These are phyloP conservation scores for Ramaria sp. DNA, from an alignment of 768 basidiomycete genomes.

Conservation along the genomic window DNA sequence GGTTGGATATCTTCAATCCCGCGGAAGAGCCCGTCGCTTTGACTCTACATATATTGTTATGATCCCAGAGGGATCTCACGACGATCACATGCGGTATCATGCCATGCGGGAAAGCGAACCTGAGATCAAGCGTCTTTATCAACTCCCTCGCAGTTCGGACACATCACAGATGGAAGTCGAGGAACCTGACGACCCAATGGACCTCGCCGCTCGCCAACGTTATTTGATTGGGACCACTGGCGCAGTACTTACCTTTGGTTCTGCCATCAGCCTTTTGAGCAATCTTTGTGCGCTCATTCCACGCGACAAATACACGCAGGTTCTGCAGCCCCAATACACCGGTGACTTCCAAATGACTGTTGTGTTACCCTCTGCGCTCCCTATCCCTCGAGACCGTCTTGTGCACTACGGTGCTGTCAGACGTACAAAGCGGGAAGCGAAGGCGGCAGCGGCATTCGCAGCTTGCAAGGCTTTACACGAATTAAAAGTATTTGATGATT, in stretches of 20 bases:
- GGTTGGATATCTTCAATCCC: slow-evolving; percentile 82
- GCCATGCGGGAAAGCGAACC: slow-evolving; percentile 51
- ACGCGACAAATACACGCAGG: slow-evolving; percentile 54
- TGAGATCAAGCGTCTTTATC: slow-evolving; percentile 52
- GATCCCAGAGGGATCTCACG: slow-evolving; percentile 50
- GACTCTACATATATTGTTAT: slow-evolving; percentile 74
- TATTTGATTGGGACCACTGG: slow-evolving; percentile 63
- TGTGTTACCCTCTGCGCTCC: slow-evolving; percentile 56
- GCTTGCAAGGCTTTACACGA: slow-evolving; percentile 60
- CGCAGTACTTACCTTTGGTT: slow-evolving; percentile 72
- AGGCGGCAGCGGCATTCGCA: slow-evolving; percentile 69
- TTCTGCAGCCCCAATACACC: slow-evolving; percentile 40
- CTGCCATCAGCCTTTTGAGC: slow-evolving; percentile 57
- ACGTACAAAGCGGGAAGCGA: slow-evolving; percentile 69
- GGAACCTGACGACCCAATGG: slow-evolving; percentile 35
- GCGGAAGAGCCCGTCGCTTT: slow-evolving; percentile 72
- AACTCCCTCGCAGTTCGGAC: slow-evolving; percentile 21
- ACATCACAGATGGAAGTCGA: slow-evolving; percentile 32
- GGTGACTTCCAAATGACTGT: slow-evolving; percentile 50
- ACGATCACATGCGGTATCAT: slow-evolving; percentile 47
- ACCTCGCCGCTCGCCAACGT: slow-evolving; percentile 57
- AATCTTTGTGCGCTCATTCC: slow-evolving; percentile 73
- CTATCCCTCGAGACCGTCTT: slow-evolving; percentile 43
- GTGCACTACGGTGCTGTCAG: slow-evolving; percentile 47
- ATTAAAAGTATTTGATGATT: slow-evolving; percentile 73